These are phyloP conservation scores for Kappamyces sp. DNA, from an alignment of 192 early-diverging fungal genomes.

Conservation along the genomic window DNA sequence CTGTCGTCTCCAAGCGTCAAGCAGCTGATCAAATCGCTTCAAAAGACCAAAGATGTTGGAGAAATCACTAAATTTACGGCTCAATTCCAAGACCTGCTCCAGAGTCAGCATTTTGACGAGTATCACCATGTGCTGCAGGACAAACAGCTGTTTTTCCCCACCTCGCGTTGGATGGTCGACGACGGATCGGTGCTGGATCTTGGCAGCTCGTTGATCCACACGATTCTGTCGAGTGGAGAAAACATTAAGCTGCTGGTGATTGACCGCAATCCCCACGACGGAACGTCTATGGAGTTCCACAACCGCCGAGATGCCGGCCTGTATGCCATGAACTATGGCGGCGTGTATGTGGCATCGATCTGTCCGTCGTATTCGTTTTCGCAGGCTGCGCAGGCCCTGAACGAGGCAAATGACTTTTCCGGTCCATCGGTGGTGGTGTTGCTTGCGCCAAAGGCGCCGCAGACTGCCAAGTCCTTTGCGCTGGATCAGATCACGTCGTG, in stretches of 20 bases:
- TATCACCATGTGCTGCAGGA: neutral
- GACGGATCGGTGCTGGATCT: conserved; percentile 84
- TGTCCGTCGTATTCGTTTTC: conserved; percentile 82
- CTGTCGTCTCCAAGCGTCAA: too few species aligned
- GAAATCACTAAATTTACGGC: too few species aligned
- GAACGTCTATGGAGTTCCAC: conserved; percentile 1
- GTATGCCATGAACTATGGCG: conserved; percentile 92
- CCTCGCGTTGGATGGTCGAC: conserved; percentile 84
- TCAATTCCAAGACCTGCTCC: neutral
- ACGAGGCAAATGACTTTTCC: conserved; percentile 81
- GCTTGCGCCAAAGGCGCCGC: conserved; percentile 60
- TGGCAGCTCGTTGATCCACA: conserved; percentile 83
- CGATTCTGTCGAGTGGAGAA: conserved; percentile 74
- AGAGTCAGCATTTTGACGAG: neutral
- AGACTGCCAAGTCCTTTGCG: conserved; percentile 27
- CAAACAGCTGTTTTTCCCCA: conserved; percentile 44
- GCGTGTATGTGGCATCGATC: conserved; percentile 86
- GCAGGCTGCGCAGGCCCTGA: conserved; percentile 79
- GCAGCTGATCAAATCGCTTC: too few species aligned
- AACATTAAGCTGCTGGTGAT: conserved; percentile 89
- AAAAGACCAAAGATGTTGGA: too few species aligned
- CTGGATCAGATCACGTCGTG: conserved; percentile 79
- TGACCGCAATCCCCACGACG: conserved; percentile 73
- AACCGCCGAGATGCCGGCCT: conserved; percentile 74
- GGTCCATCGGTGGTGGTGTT: conserved; percentile 88